phyloP scores from a whole-genome alignment of 2,329 filamentous ascomycete species.

The Arthrobotrys sinensis region DNA sequence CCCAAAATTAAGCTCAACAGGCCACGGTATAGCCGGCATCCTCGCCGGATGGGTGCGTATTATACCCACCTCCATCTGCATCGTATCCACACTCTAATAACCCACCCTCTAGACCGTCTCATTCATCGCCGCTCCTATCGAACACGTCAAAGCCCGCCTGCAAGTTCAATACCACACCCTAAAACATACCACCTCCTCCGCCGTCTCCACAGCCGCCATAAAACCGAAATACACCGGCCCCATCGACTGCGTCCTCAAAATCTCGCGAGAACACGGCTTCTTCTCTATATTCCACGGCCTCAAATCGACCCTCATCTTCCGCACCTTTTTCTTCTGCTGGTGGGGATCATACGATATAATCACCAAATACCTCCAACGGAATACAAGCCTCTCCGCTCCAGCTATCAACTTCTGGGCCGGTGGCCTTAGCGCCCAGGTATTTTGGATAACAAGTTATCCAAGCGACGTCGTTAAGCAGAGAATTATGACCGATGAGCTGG shows the following conservation, averaged over 20 bases:
- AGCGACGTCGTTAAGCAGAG: conserved; percentile 95
- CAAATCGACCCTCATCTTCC: conserved; percentile 86
- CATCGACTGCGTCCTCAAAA: conserved; percentile 78
- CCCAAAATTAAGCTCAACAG: conserved; percentile 77
- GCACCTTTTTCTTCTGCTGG: conserved; percentile 97
- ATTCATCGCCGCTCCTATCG: conserved; percentile 92
- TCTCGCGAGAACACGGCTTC: conserved; percentile 77
- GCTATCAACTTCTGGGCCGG: conserved; percentile 98
- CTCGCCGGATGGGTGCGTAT: conserved; percentile 77
- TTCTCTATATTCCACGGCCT: conserved; percentile 88
- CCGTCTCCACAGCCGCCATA: conserved; percentile 76
- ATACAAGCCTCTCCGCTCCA: conserved; percentile 81
- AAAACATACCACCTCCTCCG: conserved; percentile 64
- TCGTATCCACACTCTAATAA: neutral
- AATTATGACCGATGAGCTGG: conserved; percentile 89
- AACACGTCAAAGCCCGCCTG: conserved; percentile 93
- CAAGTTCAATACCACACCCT: conserved; percentile 85
- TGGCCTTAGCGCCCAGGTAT: conserved; percentile 90
- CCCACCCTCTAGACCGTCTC: conserved; percentile 78
- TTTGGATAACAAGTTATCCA: conserved; percentile 94
- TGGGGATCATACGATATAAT: conserved; percentile 96
- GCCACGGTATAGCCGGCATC: conserved; percentile 89
- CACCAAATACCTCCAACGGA: conserved; percentile 76
- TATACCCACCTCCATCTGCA: neutral
- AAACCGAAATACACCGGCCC: conserved; percentile 87